Base-by-base conservation (phyloP, 305 asterid species). In the Fraxinus sp. region DNA sequence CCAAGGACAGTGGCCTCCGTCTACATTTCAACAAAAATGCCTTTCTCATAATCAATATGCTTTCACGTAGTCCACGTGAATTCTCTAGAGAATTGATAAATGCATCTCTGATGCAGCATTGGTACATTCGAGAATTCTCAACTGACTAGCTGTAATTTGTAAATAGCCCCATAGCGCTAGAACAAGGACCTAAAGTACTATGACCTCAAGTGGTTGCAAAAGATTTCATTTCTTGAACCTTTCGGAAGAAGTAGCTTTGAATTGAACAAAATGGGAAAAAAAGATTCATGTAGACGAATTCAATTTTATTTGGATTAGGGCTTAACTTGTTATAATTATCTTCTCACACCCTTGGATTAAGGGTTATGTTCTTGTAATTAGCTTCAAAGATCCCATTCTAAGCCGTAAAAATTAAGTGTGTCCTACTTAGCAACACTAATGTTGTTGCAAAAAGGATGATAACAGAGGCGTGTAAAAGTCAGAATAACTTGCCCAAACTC, bases 391-490 rank as follows among this genome's bases (percentile, higher is more conserved):
- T 55, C 20, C 22, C 2, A 9, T 55, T 57, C 26, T 57, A 57
- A 57, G 9, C 68, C 18, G 68, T 57, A 57, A 57, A 14, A 14
- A 57, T 6, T 18, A 16, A 57, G 24, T 4, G 68, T 57, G 26
- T 72, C 36, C 74, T 55, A 26, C 3, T 32, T 78, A 16, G 39
- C 37, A 36, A 49, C 36, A 68, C 37, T 7, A 52, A 26, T 46
- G 78, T 37, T 46, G 82, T 36, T 77, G 59, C 81, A 82, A 36
- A 71, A 46, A 78, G 59, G 22, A 41, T 6, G 57, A 22, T 70
- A 36, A 18, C 71, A 78, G 57, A 78, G 20, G 79, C 78, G 16
- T 1, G 79, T 49, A n/a, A 44, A 78, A 36, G 41, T 39, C 70
- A 30, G 52, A 80, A 26, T n/a, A 76, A 57, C 37, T 84, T 44